Evolutionary conservation across 495 filamentous ascomycete species (phyloP).

Genomic region (Trichocladium uniseriatum): DNA sequence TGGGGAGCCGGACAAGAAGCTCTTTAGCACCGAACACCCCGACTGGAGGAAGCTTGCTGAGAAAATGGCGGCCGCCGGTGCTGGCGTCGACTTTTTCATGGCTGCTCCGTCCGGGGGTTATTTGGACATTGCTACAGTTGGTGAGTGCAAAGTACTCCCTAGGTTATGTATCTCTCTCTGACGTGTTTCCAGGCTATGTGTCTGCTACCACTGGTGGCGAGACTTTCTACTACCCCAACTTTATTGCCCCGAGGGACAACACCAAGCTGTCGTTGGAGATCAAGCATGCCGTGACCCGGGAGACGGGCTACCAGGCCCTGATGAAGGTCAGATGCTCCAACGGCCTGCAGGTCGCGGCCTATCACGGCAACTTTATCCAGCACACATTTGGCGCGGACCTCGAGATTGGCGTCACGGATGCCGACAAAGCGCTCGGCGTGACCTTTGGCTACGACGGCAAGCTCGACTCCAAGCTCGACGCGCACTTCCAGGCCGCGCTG

Average conservation of each 20-base stretch:
- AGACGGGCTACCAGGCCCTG: conserved; percentile 91
- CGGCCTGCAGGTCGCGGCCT: conserved; percentile 84
- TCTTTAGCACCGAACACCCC: conserved; percentile 82
- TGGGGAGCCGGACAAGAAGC: conserved; percentile 83
- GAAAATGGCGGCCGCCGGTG: conserved; percentile 79
- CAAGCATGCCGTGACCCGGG: conserved; percentile 75
- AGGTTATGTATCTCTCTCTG: too few relatives aligned
- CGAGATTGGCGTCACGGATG: conserved; percentile 86
- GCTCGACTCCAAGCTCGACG: conserved; percentile 88
- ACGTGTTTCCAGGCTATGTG: conserved; percentile 47
- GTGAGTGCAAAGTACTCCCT: conserved; percentile 38
- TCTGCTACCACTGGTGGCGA: conserved; percentile 80
- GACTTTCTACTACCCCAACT: conserved; percentile 93
- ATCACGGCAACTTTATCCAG: conserved; percentile 93
- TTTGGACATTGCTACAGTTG: conserved; percentile 89
- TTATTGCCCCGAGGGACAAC: conserved; percentile 74
- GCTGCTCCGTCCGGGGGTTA: conserved; percentile 83
- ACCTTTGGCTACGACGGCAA: conserved; percentile 96
- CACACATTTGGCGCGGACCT: conserved; percentile 92
- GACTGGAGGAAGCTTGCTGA: conserved; percentile 73
- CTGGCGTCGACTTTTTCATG: conserved; percentile 90
- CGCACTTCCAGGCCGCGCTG: conserved; percentile 93
- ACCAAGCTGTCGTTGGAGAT: conserved; percentile 80
- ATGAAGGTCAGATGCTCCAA: conserved; percentile 99
- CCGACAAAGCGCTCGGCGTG: conserved; percentile 86